These are phyloP conservation scores for Xylaria polymorpha DNA, from an alignment of 2,329 filamentous ascomycete species.

Conservation along the genomic window DNA sequence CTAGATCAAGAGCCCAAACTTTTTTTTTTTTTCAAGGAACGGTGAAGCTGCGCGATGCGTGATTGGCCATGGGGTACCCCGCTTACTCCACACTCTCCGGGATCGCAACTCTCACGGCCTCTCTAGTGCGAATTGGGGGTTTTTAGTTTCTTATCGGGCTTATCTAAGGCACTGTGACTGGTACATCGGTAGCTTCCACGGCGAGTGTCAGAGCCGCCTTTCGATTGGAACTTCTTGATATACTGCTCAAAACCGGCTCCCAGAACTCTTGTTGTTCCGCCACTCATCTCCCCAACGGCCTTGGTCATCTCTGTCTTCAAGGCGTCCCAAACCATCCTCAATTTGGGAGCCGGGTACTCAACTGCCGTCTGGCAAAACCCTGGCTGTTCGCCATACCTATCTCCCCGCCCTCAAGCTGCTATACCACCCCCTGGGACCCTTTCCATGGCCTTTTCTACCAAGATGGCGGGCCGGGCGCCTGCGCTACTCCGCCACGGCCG, in stretches of 20 bases:
- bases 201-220: conserved; percentile 29
- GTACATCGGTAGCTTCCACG: conserved; percentile 3
- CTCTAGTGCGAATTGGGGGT: conserved; percentile 28
- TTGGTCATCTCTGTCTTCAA: conserved; percentile 32
- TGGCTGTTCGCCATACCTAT: conserved; percentile 22
- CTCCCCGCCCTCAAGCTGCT: conserved; percentile 32
- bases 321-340: conserved; percentile 48
- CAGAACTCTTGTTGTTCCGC: conserved; percentile 10
- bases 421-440: conserved; percentile 2
- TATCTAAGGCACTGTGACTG: conserved; percentile 29
- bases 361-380: conserved; percentile 46
- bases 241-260: conserved; percentile 10
- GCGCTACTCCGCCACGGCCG: conserved; percentile 67
- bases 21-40: conserved; percentile 29
- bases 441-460: conserved; percentile 50
- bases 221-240: conserved; percentile 19
- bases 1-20: conserved; percentile 14
- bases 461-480: conserved; percentile 67
- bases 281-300: conserved; percentile 7
- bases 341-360: conserved; percentile 48
- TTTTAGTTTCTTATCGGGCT: conserved; percentile 33
- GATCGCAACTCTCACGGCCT: conserved; percentile 31
- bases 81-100: conserved; percentile 31
- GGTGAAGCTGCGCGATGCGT: conserved; percentile 18
- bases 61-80: conserved; percentile 25